Conservation (phyloP, 371 early-diverging fungal species). For the Mucor sp. region DNA sequence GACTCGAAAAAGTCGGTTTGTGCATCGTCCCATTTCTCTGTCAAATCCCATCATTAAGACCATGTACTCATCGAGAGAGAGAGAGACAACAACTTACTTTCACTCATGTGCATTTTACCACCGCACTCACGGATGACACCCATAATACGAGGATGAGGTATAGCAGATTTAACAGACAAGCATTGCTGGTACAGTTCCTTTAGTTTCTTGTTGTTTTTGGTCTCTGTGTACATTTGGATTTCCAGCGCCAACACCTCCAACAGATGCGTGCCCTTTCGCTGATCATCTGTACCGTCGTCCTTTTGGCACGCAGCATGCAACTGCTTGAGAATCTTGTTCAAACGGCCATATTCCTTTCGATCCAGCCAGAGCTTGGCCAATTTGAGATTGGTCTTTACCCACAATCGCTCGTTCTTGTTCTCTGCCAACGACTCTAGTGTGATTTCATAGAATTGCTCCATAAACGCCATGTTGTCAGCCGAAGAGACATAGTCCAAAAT, state of each 20-base stretch:
- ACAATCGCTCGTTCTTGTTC: slow-evolving; percentile 84
- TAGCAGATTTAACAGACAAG: slow-evolving; percentile 86
- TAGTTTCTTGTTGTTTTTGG: slow-evolving; percentile 84
- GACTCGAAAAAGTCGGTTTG: slow-evolving; percentile 95
- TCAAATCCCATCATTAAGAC: neutral
- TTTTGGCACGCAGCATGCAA: slow-evolving; percentile 77
- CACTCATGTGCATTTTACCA: slow-evolving; percentile 97
- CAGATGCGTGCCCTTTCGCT: slow-evolving; percentile 88
- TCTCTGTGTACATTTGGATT: slow-evolving; percentile 92
- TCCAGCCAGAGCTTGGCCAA: slow-evolving; percentile 91
- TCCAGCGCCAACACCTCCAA: slow-evolving; percentile 91
- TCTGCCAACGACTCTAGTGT: slow-evolving; percentile 79
- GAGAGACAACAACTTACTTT: slow-evolving; percentile 49
- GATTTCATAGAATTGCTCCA: slow-evolving; percentile 84
- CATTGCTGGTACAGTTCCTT: slow-evolving; percentile 91
- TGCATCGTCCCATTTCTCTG: slow-evolving; percentile 91
- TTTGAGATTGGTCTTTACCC: slow-evolving; percentile 92
- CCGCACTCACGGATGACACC: slow-evolving; percentile 97
- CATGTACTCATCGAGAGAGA: no score
- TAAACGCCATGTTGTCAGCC: slow-evolving; percentile 72
- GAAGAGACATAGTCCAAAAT: slow-evolving; percentile 86
- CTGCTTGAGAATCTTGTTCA: slow-evolving; percentile 76
- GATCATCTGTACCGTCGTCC: slow-evolving; percentile 85
- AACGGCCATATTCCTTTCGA: slow-evolving; percentile 73
- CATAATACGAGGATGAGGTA: slow-evolving; percentile 96